A percentile compares a stretch with the other conserved stretches of the same genome.
phyloP scores from a whole-genome alignment of 2,329 filamentous ascomycete genomes.

The Diaporthe sp. region DNA sequence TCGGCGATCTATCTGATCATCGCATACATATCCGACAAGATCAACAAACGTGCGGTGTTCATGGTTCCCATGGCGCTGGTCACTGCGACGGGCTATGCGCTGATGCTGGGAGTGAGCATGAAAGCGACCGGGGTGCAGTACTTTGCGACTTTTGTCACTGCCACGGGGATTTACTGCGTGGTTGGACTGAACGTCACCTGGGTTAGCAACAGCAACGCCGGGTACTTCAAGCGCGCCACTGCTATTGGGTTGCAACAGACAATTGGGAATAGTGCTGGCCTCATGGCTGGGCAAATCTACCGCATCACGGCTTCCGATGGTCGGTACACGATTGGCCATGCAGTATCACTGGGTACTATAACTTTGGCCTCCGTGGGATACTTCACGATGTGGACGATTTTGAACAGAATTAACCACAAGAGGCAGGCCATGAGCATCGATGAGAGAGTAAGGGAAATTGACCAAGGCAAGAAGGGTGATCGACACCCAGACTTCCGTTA shows the following conservation, averaged over 20 bases:
- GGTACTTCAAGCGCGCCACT: slow-evolving; percentile 59
- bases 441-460: neutral
- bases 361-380: slow-evolving; percentile 41
- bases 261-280: slow-evolving; percentile 60
- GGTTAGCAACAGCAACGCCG: slow-evolving; percentile 59
- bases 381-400: neutral
- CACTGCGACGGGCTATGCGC: slow-evolving; percentile 61
- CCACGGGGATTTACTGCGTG: slow-evolving; percentile 60
- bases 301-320: slow-evolving; percentile 42
- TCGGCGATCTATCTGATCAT: slow-evolving; percentile 58
- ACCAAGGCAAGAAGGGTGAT: slow-evolving; percentile 6
- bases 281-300: slow-evolving; percentile 56
- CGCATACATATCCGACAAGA: slow-evolving; percentile 60
- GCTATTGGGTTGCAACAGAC: slow-evolving; percentile 60
- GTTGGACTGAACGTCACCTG: slow-evolving; percentile 62
- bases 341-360: slow-evolving; percentile 45
- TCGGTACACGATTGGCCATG: slow-evolving; percentile 49
- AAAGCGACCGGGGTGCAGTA: slow-evolving; percentile 62
- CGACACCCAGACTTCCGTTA: neutral
- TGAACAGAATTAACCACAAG: neutral
- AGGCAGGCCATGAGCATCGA: slow-evolving; percentile 1
- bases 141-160: slow-evolving; percentile 62
- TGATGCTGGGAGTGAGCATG: slow-evolving; percentile 56
- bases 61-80: slow-evolving; percentile 70
- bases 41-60: slow-evolving; percentile 49